Percentiles rank a stretch among this genome's conserved stretches.
Evolutionary conservation across 2,329 filamentous ascomycete species (phyloP).

Genomic region (Hypoxylon sp.): DNA sequence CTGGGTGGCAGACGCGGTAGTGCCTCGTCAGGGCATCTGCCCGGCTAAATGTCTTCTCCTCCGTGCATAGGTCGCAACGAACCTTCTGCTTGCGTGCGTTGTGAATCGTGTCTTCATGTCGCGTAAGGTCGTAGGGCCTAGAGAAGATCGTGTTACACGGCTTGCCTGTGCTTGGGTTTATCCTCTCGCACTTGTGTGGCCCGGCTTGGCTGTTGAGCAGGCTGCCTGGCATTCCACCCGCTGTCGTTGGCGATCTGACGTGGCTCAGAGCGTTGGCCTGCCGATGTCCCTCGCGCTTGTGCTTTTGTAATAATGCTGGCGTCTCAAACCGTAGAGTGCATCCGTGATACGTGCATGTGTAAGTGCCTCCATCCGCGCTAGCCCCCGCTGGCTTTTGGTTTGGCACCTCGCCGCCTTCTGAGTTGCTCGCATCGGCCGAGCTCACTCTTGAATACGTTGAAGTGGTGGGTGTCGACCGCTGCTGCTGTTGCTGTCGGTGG

Average conservation of each 20-base stretch:
- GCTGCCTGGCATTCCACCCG: slow-evolving; percentile 63
- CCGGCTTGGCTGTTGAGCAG: slow-evolving; percentile 89
- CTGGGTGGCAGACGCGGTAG: slow-evolving; percentile 93
- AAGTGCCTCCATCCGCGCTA: slow-evolving; percentile 85
- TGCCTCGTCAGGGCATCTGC: slow-evolving; percentile 95
- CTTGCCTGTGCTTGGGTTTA: slow-evolving; percentile 95
- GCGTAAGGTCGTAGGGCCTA: slow-evolving; percentile 93
- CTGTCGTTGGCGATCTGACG: slow-evolving; percentile 48
- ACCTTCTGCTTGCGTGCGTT: slow-evolving; percentile 96
- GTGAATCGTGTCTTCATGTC: slow-evolving; percentile 98
- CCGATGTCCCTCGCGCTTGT: slow-evolving; percentile 94
- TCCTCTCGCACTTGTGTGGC: slow-evolving; percentile 91
- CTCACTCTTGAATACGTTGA: slow-evolving; percentile 60
- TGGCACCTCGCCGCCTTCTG: slow-evolving; percentile 54
- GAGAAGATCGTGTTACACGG: slow-evolving; percentile 96
- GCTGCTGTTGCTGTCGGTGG: slow-evolving; percentile 51
- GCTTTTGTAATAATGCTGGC: slow-evolving; percentile 88
- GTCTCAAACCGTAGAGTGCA: slow-evolving; percentile 91
- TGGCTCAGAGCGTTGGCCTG: slow-evolving; percentile 72
- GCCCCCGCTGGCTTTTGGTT: slow-evolving; percentile 72
- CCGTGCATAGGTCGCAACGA: slow-evolving; percentile 90
- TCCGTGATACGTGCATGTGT: slow-evolving; percentile 95
- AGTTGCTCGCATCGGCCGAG: slow-evolving; percentile 60
- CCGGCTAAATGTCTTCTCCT: slow-evolving; percentile 97
- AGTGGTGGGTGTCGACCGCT: slow-evolving; percentile 57